phyloP scores from a whole-genome alignment of 2,329 filamentous ascomycete species.

The Ophiostoma novo-ulmi region DNA sequence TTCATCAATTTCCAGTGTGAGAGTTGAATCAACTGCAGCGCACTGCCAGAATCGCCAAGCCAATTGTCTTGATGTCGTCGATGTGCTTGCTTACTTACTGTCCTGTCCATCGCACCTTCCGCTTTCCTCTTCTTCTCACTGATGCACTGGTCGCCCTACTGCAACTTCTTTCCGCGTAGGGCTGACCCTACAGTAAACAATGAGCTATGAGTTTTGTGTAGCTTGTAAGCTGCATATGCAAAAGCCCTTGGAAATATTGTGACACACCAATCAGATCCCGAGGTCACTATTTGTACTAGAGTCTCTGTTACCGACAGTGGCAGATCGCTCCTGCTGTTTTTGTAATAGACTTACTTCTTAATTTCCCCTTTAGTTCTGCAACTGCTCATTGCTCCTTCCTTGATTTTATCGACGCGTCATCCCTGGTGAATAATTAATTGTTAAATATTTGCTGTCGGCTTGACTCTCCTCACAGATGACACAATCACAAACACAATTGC shows the following conservation, averaged over 20 bases:
- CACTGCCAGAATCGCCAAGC: background rate
- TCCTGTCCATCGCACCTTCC: background rate
- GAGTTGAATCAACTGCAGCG: background rate
- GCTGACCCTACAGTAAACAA: conserved; percentile 9
- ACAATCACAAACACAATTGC: no score
- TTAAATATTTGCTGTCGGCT: no score
- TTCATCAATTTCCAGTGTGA: no score
- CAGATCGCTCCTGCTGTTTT: background rate
- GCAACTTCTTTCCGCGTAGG: conserved; percentile 14
- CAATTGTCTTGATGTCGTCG: background rate
- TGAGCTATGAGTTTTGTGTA: background rate
- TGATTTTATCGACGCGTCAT: background rate
- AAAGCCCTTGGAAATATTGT: background rate
- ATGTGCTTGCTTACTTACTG: background rate
- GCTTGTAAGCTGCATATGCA: background rate
- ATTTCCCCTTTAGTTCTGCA: background rate
- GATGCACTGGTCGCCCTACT: background rate
- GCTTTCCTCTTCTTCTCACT: background rate
- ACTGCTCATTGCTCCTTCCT: background rate
- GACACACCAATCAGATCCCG: background rate
- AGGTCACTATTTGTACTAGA: background rate
- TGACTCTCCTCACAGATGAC: no score
- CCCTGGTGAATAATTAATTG: background rate
- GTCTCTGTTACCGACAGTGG: background rate
- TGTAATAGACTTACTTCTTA: background rate